Conservation (phyloP, 2,329 filamentous ascomycete species). For the Talaromyces sp. region DNA sequence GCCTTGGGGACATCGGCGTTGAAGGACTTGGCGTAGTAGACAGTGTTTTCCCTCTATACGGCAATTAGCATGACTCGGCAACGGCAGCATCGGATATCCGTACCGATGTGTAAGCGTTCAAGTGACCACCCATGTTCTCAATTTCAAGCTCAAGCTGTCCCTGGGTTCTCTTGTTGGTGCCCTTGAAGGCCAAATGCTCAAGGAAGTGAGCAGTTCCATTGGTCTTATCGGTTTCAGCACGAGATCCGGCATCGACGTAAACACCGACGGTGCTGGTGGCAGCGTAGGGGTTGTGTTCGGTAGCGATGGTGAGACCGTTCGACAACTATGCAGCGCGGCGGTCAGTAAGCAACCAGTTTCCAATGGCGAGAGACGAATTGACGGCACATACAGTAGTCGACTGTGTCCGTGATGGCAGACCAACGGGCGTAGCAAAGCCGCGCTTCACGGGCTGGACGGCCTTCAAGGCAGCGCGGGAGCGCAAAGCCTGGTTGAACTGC, state of each 20-base stretch:
- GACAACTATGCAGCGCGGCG: slow-evolving; percentile 21
- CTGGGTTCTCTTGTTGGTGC: slow-evolving; percentile 90
- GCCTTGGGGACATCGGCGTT: slow-evolving; percentile 95
- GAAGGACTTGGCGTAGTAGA: slow-evolving; percentile 99
- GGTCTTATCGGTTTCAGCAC: slow-evolving; percentile 96
- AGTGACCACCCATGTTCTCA: slow-evolving; percentile 99
- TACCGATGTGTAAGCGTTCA: slow-evolving; percentile 99
- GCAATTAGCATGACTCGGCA: slow-evolving; percentile 28
- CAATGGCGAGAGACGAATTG: neutral
- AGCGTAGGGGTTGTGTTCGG: slow-evolving; percentile 96
- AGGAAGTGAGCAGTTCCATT: slow-evolving; percentile 99
- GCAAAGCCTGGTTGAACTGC: slow-evolving; percentile 87
- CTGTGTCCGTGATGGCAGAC: slow-evolving; percentile 75
- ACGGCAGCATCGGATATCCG: slow-evolving; percentile 37
- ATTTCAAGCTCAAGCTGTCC: slow-evolving; percentile 99
- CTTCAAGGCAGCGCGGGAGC: slow-evolving; percentile 80
- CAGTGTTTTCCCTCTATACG: slow-evolving; percentile 89
- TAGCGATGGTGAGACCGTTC: slow-evolving; percentile 71
- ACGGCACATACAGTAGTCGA: slow-evolving; percentile 74
- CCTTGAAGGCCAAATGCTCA: slow-evolving; percentile 99
- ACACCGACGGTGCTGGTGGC: slow-evolving; percentile 98
- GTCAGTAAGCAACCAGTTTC: neutral
- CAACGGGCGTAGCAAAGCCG: slow-evolving; percentile 84
- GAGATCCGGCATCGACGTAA: slow-evolving; percentile 98
- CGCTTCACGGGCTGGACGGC: slow-evolving; percentile 74